These are phyloP conservation scores for Cymbidium sinense DNA, from an alignment of 106 monocot species.

Conservation along the genomic window DNA sequence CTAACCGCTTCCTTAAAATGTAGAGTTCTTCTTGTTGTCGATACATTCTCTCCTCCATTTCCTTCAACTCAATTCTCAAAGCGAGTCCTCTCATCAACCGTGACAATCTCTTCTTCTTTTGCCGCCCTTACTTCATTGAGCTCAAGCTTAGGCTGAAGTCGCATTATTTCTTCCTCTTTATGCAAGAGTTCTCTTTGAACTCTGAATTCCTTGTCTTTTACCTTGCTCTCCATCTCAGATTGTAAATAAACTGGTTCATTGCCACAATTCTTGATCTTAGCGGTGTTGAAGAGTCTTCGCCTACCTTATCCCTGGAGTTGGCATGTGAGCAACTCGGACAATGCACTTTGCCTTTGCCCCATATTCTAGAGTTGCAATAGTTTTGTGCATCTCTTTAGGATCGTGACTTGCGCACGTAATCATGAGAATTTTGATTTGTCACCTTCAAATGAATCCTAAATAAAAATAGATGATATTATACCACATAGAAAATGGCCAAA, in stretches of 20 bases:
- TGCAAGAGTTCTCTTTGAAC: conserved; percentile 41
- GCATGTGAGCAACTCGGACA: conserved; percentile 66
- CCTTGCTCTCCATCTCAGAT: conserved; percentile 71
- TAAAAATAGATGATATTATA: neutral
- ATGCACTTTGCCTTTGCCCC: conserved; percentile 99
- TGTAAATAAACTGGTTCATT: conserved; percentile 93
- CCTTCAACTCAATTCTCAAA: conserved; percentile 39
- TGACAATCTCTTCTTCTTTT: conserved; percentile 55
- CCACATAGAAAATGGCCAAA: neutral
- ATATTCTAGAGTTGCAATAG: conserved; percentile 88
- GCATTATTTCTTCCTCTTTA: conserved; percentile 60
- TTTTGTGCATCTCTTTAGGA: conserved; percentile 85
- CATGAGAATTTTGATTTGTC: conserved; percentile 95
- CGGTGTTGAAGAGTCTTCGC: conserved; percentile 36
- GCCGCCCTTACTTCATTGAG: conserved; percentile 37
- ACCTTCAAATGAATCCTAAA: conserved; percentile 93
- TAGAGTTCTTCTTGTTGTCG: conserved; percentile 60
- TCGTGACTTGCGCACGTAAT: conserved; percentile 97
- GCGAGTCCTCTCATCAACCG: conserved; percentile 46
- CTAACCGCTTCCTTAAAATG: conserved; percentile 28
- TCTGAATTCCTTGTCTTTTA: conserved; percentile 58
- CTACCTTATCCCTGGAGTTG: conserved; percentile 52
- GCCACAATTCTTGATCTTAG: conserved; percentile 68
- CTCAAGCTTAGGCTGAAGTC: conserved; percentile 32
- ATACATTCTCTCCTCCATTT: conserved; percentile 61